Conservation (phyloP, 192 early-diverging fungal genomes). For the Gryganskiella cystojenkinii region DNA sequence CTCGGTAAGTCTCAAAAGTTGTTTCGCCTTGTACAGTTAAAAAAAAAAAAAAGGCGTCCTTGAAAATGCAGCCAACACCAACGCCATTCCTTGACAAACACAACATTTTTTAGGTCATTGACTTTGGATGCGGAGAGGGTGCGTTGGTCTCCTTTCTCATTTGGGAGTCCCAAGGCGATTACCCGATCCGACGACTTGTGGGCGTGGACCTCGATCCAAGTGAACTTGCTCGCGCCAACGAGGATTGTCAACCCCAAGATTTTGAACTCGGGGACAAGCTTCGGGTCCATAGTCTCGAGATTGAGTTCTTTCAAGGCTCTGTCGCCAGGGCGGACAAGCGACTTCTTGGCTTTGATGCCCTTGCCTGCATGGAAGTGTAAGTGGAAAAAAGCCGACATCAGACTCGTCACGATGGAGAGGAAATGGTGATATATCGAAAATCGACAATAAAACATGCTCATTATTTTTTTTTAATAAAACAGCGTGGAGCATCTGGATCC, state of each 20-base stretch:
- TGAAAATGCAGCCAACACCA: not conserved
- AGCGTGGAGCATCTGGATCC: conserved; percentile 83
- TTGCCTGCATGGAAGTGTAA: conserved; percentile 83
- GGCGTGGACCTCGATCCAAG: conserved; percentile 77
- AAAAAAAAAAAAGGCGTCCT: not conserved
- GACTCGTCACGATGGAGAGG: not conserved
- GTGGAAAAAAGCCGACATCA: not conserved
- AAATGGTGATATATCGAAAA: not conserved
- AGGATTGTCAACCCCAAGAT: conserved; percentile 67
- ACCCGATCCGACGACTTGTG: conserved; percentile 66
- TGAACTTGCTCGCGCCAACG: conserved; percentile 54
- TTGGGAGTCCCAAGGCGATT: conserved; percentile 55
- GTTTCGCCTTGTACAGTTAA: not conserved
- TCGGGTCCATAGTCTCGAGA: conserved; percentile 66
- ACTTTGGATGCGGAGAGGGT: conserved; percentile 91
- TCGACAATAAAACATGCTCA: not conserved
- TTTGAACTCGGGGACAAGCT: conserved; percentile 64
- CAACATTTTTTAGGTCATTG: conserved; percentile 68
- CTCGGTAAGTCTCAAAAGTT: conserved; percentile 51
- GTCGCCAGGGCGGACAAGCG: conserved; percentile 61
- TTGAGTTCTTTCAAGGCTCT: conserved; percentile 77
- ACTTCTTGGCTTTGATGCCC: conserved; percentile 71
- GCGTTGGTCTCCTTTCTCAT: conserved; percentile 75
- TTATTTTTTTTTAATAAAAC: conserved; percentile 14
- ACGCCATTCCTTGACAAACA: not conserved